A percentile compares a stretch with the other conserved stretches of the same genome.
These are phyloP conservation scores for Teunomyces barrocoloradensis DNA, from an alignment of 805 yeast genomes.

Conservation along the genomic window DNA sequence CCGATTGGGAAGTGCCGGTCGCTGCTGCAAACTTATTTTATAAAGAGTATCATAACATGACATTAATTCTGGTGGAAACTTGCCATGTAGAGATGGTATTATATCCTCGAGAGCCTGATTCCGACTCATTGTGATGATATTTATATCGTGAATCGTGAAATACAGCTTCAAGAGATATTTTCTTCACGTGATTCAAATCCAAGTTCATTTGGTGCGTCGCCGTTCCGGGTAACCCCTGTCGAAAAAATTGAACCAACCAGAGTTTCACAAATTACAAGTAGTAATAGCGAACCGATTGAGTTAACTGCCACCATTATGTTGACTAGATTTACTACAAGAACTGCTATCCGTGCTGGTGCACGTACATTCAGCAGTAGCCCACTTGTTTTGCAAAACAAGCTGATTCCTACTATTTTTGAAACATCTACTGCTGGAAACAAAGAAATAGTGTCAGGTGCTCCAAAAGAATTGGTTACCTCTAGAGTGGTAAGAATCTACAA, in stretches of 20 bases:
- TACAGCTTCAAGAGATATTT: no score
- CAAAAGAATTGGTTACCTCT: constrained; percentile 54
- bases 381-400: constrained; percentile 16
- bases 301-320: constrained; percentile 16
- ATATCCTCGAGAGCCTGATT: constrained; percentile 44
- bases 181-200: not conserved
- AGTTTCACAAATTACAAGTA: constrained; percentile 11
- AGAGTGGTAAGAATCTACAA: constrained; percentile 76
- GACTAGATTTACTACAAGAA: constrained; percentile 21
- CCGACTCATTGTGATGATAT: not conserved
- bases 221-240: constrained; percentile 16
- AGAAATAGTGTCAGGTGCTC: constrained; percentile 76
- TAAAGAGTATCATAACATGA: constrained; percentile 46
- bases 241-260: constrained; percentile 25
- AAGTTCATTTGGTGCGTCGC: not conserved
- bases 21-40: constrained; percentile 49
- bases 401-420: constrained; percentile 20
- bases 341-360: constrained; percentile 8
- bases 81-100: constrained; percentile 46
- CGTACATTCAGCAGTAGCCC: constrained; percentile 26
- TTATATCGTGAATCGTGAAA: no score
- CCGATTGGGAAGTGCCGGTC: constrained; percentile 46
- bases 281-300: constrained; percentile 1
- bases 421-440: constrained; percentile 33
- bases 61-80: constrained; percentile 41